Evolutionary conservation across 2,329 filamentous ascomycete species (phyloP), one percentile per base, ranked within the genome.

Genomic region (Achaetomium macrosporum): DNA sequence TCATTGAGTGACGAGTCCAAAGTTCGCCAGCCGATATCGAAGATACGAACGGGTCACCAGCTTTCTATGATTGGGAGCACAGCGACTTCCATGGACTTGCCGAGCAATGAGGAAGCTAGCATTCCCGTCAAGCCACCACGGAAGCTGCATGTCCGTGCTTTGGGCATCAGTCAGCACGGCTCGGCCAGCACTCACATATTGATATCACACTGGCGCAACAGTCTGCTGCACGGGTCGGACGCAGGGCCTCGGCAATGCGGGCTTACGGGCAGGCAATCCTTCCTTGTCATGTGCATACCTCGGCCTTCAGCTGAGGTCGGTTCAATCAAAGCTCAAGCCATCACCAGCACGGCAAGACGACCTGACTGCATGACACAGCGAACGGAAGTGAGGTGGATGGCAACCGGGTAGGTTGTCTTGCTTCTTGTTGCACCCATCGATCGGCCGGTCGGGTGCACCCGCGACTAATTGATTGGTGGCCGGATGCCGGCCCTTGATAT

Each of bases 101-200:
- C 25, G 25, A 4, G 25, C 7, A 25, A 4, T 25, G 25, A 25
- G 25, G 25, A 25, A 25, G 7, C 25, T 7, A 25, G 16, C 20
- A 17, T 30, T 33, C 19, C 16, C 31, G n/a, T 41, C 37, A 19
- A n/a, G 37, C 20, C 39, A 37, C 43, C 43, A 25, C 52, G 52
- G 52, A 50, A 35, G 30, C 33, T 52, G 35, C 42, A 41, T 45
- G 42, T 25, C 53, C 53, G 48, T 37, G 29, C 17, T 17, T n/a
- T 15, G 43, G 15, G 33, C 19, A 42, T 41, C 48, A 30, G 41
- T 41, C 47, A 52, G 37, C 56, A 54, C 53, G 53, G 53, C 56
- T 56, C 44, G 53, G 53, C 48, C 39, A 42, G 42, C 44, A 35
- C 20, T 33, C 42, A 42, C 42, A 47, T 29, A 41, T 19, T 42